These are phyloP conservation scores for Spizellomyces punctatus DNA, from an alignment of 192 early-diverging fungal species.

Conservation along the genomic window DNA sequence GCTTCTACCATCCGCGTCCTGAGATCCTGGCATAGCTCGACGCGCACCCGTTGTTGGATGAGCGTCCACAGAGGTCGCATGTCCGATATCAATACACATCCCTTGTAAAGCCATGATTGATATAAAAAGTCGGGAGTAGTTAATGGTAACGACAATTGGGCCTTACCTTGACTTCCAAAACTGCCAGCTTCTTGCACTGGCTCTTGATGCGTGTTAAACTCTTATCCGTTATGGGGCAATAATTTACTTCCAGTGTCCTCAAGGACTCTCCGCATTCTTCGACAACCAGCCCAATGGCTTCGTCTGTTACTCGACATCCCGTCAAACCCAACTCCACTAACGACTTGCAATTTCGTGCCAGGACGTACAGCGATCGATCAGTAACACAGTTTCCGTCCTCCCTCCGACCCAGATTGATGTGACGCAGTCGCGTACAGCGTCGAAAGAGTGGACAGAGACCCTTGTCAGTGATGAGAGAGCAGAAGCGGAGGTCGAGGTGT, in stretches of 20 bases:
- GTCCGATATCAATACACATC: not conserved
- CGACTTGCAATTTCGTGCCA: not conserved
- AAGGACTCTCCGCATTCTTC: not conserved
- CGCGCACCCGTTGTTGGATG: not conserved
- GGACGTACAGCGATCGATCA: not conserved
- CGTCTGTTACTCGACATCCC: not conserved
- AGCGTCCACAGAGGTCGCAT: not conserved
- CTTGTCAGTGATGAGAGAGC: not conserved
- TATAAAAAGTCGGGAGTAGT: not conserved
- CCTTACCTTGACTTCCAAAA: slow-evolving; percentile 5
- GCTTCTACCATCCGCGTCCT: not conserved
- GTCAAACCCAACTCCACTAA: not conserved
- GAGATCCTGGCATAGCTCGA: not conserved
- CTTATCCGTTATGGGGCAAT: not conserved
- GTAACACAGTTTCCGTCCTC: not conserved
- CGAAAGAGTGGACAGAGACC: not conserved
- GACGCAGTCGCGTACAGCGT: not conserved
- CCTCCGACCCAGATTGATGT: not conserved
- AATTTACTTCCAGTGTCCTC: not conserved
- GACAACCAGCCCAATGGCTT: not conserved
- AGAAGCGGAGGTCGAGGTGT: slow-evolving; percentile 1
- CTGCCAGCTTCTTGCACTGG: not conserved
- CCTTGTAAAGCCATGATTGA: not conserved
- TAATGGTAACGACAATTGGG: not conserved
- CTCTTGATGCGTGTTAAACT: not conserved